Evolutionary conservation across 2,329 filamentous ascomycete species (phyloP).

Genomic region (Trichoderma gracile): DNA sequence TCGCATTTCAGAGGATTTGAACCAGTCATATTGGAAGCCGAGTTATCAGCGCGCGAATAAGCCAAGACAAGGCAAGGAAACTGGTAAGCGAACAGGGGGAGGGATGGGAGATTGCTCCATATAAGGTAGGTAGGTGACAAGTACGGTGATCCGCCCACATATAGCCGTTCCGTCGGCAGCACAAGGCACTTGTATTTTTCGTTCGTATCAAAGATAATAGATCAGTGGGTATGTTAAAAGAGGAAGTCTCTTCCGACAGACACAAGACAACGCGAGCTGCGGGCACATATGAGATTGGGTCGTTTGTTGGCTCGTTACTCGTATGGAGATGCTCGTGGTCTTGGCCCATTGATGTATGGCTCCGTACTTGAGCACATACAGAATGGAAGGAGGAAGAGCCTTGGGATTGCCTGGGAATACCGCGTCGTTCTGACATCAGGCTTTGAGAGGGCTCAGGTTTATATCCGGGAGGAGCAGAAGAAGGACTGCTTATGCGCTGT

Average conservation of each 20-base stretch:
- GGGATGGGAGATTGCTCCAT: background rate
- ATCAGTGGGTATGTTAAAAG: conserved; percentile 5
- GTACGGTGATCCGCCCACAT: conserved; percentile 17
- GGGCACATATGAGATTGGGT: background rate
- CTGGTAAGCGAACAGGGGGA: background rate
- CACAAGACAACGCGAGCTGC: background rate
- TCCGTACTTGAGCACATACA: background rate
- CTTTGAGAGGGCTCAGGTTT: background rate
- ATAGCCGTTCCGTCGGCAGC: conserved; percentile 11
- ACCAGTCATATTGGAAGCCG: background rate
- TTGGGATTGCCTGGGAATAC: too few species aligned
- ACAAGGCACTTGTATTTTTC: background rate
- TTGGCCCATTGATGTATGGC: background rate
- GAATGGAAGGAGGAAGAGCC: too few species aligned
- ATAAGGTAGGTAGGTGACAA: background rate
- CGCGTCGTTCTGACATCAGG: too few species aligned
- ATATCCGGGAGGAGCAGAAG: background rate
- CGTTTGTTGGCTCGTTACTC: background rate
- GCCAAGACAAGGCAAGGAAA: background rate
- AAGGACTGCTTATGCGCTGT: background rate
- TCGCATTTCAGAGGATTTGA: background rate
- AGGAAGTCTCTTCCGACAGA: background rate
- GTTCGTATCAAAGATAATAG: background rate
- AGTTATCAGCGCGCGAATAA: background rate
- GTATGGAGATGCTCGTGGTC: background rate